Evolutionary conservation across 495 filamentous ascomycete species (phyloP), one percentile per base, ranked within the genome.

Genomic region (Xylaria bambusicola): DNA sequence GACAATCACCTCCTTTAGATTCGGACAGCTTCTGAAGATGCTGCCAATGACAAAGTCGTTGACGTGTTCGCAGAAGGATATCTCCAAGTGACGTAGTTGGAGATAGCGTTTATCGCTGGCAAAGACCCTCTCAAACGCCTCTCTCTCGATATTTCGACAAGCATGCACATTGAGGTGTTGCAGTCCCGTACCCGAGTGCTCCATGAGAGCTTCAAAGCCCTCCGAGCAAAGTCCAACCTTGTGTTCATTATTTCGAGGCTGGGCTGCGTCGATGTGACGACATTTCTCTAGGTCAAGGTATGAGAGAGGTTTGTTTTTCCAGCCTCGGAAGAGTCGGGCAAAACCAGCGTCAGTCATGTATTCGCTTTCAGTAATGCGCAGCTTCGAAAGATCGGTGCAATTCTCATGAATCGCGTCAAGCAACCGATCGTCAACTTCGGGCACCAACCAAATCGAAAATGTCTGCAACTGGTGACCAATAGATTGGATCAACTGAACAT

Each of bases 141-240:
- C 76, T 46, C 76, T 74, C 6, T 80, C 80, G 50, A 97, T 89
- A 66, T 94, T 86, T 21, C 92, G 85, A 67, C 92, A 96, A 7
- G 86, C 91, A 13, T 86, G 76, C 26, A 96, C 77, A 63, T 93
- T 86, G 18, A 97, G 73, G 17, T 79, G 73, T 56, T 80, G 71
- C 1, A 97, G 73, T 9, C 65, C 72, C 7, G 67, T 62, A 36
- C 89, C 88, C 0, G 92, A 96, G 66, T 96, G 92, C n/a, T 73
- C 73, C 89, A 97, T 96, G 51, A 96, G 71, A 1, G 91, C 87
- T 46, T 78, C 64, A 71, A 97, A 93, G 0, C 89, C 91, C 38
- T 78, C 67, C 9, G 85, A 87, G 44, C 85, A 89, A 53, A 96
- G 82, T 17, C 91, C 91, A 29, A 89, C 72, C 18, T 77, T 75